Evolutionary conservation across 192 early-diverging fungal genomes (phyloP).

Genomic region (Linnemannia elongata): DNA sequence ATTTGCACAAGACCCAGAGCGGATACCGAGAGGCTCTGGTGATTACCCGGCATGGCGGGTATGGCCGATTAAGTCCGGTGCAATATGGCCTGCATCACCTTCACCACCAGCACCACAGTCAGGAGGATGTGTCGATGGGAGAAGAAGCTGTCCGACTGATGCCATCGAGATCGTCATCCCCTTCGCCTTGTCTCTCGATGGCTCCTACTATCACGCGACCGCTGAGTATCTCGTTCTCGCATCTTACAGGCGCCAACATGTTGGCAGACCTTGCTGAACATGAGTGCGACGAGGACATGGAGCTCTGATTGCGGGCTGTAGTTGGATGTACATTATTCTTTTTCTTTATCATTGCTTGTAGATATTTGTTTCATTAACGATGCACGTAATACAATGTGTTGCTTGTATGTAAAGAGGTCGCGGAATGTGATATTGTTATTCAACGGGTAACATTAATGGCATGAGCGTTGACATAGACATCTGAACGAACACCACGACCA

Average conservation of each 20-base stretch:
- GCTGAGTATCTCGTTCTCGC: conserved; percentile 45
- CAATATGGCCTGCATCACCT: conserved; percentile 20
- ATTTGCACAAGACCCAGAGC: conserved; percentile 28
- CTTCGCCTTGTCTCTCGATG: conserved; percentile 48
- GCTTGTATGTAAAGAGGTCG: background rate
- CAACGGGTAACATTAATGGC: background rate
- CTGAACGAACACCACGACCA: conserved; percentile 31
- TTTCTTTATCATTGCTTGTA: background rate
- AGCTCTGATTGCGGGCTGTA: conserved; percentile 13
- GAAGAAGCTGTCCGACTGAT: conserved; percentile 23
- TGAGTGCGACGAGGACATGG: conserved; percentile 54
- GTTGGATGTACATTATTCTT: background rate
- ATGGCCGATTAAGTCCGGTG: conserved; percentile 16
- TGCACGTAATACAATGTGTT: background rate
- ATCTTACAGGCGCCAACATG: conserved; percentile 32
- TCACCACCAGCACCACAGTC: conserved; percentile 12
- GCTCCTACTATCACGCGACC: conserved; percentile 35
- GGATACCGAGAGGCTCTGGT: conserved; percentile 14
- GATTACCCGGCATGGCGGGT: background rate
- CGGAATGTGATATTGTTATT: background rate
- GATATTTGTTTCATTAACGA: background rate
- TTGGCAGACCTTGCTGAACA: conserved; percentile 43
- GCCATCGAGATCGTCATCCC: conserved; percentile 40
- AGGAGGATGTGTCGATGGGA: conserved; percentile 47
- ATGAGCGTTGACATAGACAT: conserved; percentile 20